Evolutionary conservation across 2,329 filamentous ascomycete genomes (phyloP), one percentile per base, ranked within the genome.

Genomic region (Aspergillus persii): DNA sequence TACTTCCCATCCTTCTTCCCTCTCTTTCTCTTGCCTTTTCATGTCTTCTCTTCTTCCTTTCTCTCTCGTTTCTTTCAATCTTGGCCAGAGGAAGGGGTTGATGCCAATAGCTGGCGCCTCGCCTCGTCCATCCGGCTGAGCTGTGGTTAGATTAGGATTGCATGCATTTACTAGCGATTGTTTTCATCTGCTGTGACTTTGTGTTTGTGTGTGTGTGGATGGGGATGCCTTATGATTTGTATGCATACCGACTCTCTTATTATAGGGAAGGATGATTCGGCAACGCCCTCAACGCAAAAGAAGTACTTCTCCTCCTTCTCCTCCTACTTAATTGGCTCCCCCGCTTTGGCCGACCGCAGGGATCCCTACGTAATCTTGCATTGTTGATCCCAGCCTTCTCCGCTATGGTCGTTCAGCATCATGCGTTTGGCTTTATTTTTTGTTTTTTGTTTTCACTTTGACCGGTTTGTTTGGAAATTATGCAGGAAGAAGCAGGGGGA

Each of bases 141-240:
- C 62, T 57, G 53, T 57, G 58, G 57, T 61, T 67, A 67, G 63
- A 68, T 68, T 65, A 62, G 63, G 66, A 60, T 62, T 59, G 55
- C 58, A 61, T 68, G 67, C 68, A 68, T 58, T 68, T 63, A 60
- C 64, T 66, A 68, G 66, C 67, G 67, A 57, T 62, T 64, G 33
- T 57, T 57, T 48, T 57, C 49, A 48, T 54, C 49, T 56, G 44
- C 50, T 56, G 39, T 58, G 58, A 44, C 47, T 39, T 57, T 50
- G 41, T 61, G 18, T 23, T 23, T 23, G 18, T 23, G 18, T 23
- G 18, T 23, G 18, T 23, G 53, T 52, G 52, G 57, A 51, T 36
- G 47, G 48, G 53, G 33, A 55, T 61, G 52, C 31, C 56, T 63
- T 26, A 50, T 50, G 50, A 53, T 57, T 60, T 56, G 54, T 57